Base-by-base conservation (phyloP, 306 rosid genomes). In the Rosa lucieae region DNA sequence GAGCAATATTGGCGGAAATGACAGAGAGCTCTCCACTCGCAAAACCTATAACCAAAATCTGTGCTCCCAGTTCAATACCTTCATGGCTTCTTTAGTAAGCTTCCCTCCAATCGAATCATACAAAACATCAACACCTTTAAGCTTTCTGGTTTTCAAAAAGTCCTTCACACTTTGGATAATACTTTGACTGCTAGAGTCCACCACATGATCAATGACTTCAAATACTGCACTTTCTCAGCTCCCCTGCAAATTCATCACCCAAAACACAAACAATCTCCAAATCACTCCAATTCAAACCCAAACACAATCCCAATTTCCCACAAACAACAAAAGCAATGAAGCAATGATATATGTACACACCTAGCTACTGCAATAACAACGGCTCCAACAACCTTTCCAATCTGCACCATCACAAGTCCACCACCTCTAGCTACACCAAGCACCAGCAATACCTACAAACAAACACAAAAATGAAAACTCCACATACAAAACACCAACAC, bases 341-440 rank as follows among this genome's bases (percentile, higher is more conserved):
- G 3, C 52, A 11, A 35, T 71, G 65, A 56, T 71, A 43, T n/a
- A 68, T 58, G n/a, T 39, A 63, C 72, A n/a, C 17, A 63, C 99
- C 99, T 91, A 67, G 98, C 97, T 39, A 92, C 97, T 9, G 97
- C 99, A 82, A 95, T 89, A 73, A 95, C 98, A 90, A 85, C 44
- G 67, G 97, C 98, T 26, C 97, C 97, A 59, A 89, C 80, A 15
- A 88, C 88, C 87, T 93, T 95, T 63, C 99, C 98, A 56, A 95
- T 93, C 79, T 95, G 99, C 43, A 95, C 92, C 62, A 98, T 94
- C 59, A 97, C 92, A 81, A 95, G 86, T 58, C 99, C 98, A 43
- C 91, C 99, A 12, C 97, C 99, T 39, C 99, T 97, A 26, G 98
- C 98, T 11, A 97, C 99, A 78, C 97, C 99, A 72, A 95, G 93